Evolutionary conservation across 768 basidiomycete species (phyloP).

Genomic region (Xerocomellus dryophilus): DNA sequence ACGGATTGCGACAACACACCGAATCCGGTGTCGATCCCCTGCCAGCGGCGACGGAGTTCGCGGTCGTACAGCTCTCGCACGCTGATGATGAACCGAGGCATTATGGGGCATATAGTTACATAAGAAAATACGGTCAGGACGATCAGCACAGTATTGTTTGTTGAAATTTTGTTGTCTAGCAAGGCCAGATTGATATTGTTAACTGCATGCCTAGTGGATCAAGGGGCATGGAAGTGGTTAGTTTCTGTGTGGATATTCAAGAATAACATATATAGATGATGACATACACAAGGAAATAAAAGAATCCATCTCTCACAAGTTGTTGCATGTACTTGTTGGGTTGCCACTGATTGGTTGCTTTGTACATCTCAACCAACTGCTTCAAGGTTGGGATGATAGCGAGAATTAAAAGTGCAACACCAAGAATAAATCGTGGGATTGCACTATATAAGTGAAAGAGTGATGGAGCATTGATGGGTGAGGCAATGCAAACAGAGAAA

Average conservation of each 20-base stretch:
- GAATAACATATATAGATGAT: too few species aligned
- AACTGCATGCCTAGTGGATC: too few species aligned
- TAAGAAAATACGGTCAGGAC: neutral
- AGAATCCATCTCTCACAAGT: constrained; percentile 3
- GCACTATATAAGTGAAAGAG: too few species aligned
- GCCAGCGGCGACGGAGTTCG: neutral
- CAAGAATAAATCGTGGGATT: neutral
- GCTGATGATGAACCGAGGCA: constrained; percentile 10
- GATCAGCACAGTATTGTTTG: too few species aligned
- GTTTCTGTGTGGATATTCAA: too few species aligned
- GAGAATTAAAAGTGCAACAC: neutral
- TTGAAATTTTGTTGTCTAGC: too few species aligned
- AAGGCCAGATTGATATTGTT: too few species aligned
- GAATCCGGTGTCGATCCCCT: constrained; percentile 6
- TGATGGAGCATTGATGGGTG: too few species aligned
- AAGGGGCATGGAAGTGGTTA: too few species aligned
- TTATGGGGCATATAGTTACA: neutral
- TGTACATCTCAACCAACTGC: constrained; percentile 1
- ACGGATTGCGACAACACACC: neutral
- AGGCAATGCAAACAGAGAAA: too few species aligned
- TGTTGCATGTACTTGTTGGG: constrained; percentile 7
- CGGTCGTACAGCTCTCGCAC: constrained; percentile 2
- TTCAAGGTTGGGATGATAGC: neutral
- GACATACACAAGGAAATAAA: constrained; percentile 13
- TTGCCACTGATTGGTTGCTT: constrained; percentile 8